A percentile compares a stretch with the other conserved stretches of the same genome.
These are phyloP conservation scores for Mucor piriformis DNA, from an alignment of 371 early-diverging fungal genomes.

Conservation along the genomic window DNA sequence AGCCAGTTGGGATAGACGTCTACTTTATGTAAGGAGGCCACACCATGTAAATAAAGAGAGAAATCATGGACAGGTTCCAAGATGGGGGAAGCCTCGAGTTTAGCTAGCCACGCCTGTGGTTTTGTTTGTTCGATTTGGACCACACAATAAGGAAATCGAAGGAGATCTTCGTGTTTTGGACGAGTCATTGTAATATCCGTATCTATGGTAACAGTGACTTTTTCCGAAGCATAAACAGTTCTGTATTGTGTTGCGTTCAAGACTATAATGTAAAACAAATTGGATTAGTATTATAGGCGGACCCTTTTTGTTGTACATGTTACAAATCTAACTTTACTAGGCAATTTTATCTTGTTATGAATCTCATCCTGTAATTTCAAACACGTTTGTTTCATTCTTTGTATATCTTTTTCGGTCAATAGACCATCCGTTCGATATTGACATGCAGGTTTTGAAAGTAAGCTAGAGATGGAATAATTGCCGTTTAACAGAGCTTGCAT, in stretches of 20 bases:
- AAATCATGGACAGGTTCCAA: slow-evolving; percentile 14
- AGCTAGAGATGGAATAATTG: slow-evolving; percentile 3
- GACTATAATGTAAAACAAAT: too few species aligned
- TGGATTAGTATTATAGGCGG: too few species aligned
- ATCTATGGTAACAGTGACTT: slow-evolving; percentile 18
- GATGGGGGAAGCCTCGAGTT: background rate
- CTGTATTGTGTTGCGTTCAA: slow-evolving; percentile 21
- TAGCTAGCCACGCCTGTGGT: background rate
- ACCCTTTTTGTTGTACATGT: too few species aligned
- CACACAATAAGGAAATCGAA: slow-evolving; percentile 26
- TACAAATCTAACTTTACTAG: slow-evolving; percentile 13
- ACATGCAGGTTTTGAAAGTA: slow-evolving; percentile 2
- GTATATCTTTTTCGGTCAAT: background rate
- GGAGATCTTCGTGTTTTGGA: background rate
- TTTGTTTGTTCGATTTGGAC: slow-evolving; percentile 9
- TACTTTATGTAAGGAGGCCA: slow-evolving; percentile 13
- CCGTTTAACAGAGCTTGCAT: slow-evolving; percentile 6
- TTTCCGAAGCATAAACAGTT: slow-evolving; percentile 10
- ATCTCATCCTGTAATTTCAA: slow-evolving; percentile 2
- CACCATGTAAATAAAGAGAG: slow-evolving; percentile 24
- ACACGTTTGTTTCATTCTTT: slow-evolving; percentile 4
- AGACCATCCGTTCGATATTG: slow-evolving; percentile 9
- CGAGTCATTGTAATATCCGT: slow-evolving; percentile 13
- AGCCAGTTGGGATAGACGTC: slow-evolving; percentile 20
- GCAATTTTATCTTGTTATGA: slow-evolving; percentile 3